Evolutionary conservation across 2,329 filamentous ascomycete species (phyloP).

Genomic region (Ceratocystiopsis sp.): DNA sequence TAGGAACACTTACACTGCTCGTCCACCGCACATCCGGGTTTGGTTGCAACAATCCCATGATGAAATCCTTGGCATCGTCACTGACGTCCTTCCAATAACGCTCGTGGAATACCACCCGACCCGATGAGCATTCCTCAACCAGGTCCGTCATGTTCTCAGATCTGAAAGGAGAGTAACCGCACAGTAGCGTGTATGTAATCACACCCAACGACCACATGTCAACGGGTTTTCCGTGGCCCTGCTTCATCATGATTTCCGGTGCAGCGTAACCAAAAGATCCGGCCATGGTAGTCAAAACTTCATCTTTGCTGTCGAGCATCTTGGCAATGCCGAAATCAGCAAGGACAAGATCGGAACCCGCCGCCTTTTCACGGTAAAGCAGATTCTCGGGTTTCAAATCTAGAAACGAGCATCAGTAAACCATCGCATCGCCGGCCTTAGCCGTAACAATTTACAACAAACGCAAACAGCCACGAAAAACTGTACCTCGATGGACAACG

Average conservation of each 20-base stretch:
- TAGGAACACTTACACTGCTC: conserved; percentile 43
- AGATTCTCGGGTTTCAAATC: conserved; percentile 98
- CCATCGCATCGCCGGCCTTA: no score
- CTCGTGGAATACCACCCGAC: conserved; percentile 83
- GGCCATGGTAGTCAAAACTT: conserved; percentile 94
- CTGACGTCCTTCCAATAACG: conserved; percentile 98
- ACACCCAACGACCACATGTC: conserved; percentile 99
- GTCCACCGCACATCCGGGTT: conserved; percentile 60
- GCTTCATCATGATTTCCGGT: conserved; percentile 95
- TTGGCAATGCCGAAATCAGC: conserved; percentile 98
- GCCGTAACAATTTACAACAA: neutral
- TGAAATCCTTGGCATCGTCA: conserved; percentile 88
- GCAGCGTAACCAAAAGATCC: conserved; percentile 96
- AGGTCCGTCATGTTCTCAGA: conserved; percentile 85
- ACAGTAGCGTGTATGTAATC: conserved; percentile 95
- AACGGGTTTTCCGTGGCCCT: conserved; percentile 92
- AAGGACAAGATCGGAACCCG: conserved; percentile 72
- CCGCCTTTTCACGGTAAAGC: conserved; percentile 67
- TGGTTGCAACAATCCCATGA: conserved; percentile 62
- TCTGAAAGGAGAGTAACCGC: conserved; percentile 94
- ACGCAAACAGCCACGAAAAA: neutral
- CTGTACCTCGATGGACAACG: conserved; percentile 78
- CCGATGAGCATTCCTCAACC: conserved; percentile 81
- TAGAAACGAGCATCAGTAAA: conserved; percentile 18
- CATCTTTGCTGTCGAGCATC: conserved; percentile 79